Conservation (phyloP, 106 monocot genomes). For the Alisma plantagoaquatica region DNA sequence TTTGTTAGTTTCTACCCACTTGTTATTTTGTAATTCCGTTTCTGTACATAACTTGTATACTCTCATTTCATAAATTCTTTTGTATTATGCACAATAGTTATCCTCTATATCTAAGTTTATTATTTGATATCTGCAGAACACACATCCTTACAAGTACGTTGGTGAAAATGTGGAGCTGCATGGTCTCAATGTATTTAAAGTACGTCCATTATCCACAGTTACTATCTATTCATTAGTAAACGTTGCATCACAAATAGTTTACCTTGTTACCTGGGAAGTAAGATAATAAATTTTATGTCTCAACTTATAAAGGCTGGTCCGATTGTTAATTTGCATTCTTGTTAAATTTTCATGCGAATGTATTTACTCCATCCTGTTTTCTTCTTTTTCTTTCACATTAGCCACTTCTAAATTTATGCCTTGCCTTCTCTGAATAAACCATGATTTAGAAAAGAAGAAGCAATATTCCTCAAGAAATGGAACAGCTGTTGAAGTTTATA, state of each 20-base stretch:
- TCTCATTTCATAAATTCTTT: neutral
- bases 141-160: slow-evolving; percentile 72
- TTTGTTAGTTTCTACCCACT: neutral
- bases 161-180: slow-evolving; percentile 88
- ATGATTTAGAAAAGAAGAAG: no score
- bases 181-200: slow-evolving; percentile 77
- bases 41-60: neutral
- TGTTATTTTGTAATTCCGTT: neutral
- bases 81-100: no score
- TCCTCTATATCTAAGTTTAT: no score
- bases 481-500: no score
- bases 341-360: neutral
- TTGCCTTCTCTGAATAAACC: no score
- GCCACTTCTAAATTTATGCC: no score
- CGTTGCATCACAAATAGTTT: neutral
- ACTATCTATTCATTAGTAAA: neutral
- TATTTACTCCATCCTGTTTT: neutral
- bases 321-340: no score
- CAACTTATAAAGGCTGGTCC: neutral
- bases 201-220: slow-evolving; percentile 6
- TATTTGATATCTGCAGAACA: slow-evolving; percentile 68
- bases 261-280: neutral
- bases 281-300: neutral
- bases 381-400: no score
- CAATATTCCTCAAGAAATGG: no score